Evolutionary conservation across 2,329 filamentous ascomycete species (phyloP).

Genomic region (Paecilomyces formosus): DNA sequence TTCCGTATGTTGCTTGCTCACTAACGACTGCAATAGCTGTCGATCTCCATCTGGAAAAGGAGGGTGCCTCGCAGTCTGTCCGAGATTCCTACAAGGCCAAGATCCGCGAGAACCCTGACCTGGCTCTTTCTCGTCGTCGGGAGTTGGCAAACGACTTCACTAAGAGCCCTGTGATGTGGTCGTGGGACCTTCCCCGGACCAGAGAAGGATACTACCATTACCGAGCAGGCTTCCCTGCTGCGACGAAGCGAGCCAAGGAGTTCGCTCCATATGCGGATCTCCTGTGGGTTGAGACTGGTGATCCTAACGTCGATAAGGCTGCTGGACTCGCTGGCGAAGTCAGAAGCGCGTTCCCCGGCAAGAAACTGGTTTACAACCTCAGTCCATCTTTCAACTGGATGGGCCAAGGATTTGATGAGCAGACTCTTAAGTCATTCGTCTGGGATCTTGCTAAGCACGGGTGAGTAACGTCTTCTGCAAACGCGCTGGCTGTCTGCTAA

Average conservation of each 20-base stretch:
- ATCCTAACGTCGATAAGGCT: conserved; percentile 74
- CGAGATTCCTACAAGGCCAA: conserved; percentile 61
- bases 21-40: conserved; percentile 48
- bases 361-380: conserved; percentile 93
- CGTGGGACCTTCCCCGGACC: conserved; percentile 86
- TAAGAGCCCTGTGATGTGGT: conserved; percentile 67
- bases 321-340: conserved; percentile 70
- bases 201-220: conserved; percentile 61
- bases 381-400: conserved; percentile 99
- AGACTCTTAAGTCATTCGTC: conserved; percentile 79
- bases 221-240: conserved; percentile 68
- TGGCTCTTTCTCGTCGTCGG: conserved; percentile 72
- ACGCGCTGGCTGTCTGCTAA: not conserved
- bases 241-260: conserved; percentile 85
- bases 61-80: conserved; percentile 56
- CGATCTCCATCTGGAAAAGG: conserved; percentile 61
- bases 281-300: conserved; percentile 93
- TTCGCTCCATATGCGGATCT: conserved; percentile 92
- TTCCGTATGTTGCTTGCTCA: not conserved
- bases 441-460: conserved; percentile 93
- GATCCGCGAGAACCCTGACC: conserved; percentile 58
- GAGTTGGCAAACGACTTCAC: conserved; percentile 61
- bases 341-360: conserved; percentile 60
- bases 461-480: conserved; percentile 46
- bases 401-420: conserved; percentile 80